Percentiles rank a stretch among this genome's conserved stretches.
Conservation (phyloP, 1,284 basidiomycete genomes). For the Exobasidium cylindrosporum region DNA sequence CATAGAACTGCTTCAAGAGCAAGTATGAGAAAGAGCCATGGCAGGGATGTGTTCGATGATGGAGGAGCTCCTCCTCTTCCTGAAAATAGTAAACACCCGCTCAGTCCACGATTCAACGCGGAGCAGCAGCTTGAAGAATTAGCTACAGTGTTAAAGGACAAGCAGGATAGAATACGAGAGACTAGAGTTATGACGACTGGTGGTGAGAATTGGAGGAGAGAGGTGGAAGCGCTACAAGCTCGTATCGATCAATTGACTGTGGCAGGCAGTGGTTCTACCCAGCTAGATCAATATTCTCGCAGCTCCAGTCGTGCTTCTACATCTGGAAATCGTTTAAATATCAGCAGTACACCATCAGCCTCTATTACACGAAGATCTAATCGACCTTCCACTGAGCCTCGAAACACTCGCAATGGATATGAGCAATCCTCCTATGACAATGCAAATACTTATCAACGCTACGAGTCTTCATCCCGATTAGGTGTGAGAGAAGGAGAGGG, state of each 20-base stretch:
- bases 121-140: not conserved
- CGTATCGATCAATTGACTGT: conserved; percentile 7
- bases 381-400: conserved; percentile 10
- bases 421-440: not conserved
- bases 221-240: not conserved
- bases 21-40: conserved; percentile 31
- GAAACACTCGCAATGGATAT: not conserved
- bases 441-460: not conserved
- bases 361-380: not conserved
- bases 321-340: not conserved
- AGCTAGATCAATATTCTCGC: not conserved
- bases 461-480: not conserved
- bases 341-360: conserved; percentile 1
- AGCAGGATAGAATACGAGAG: not conserved
- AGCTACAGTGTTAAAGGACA: not conserved
- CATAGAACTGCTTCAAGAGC: conserved; percentile 36
- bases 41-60: conserved; percentile 35
- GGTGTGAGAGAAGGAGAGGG: not conserved
- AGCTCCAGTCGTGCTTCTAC: conserved; percentile 13
- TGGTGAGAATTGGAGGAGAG: not conserved
- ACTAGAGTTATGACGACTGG: not conserved
- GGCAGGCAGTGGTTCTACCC: not conserved
- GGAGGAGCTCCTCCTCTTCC: conserved; percentile 17
- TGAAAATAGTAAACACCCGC: not conserved
- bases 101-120: not conserved